A percentile compares a stretch with the other conserved stretches of the same genome.
These are phyloP conservation scores for Tricholoma saponaceum DNA, from an alignment of 768 basidiomycete species.

Conservation along the genomic window DNA sequence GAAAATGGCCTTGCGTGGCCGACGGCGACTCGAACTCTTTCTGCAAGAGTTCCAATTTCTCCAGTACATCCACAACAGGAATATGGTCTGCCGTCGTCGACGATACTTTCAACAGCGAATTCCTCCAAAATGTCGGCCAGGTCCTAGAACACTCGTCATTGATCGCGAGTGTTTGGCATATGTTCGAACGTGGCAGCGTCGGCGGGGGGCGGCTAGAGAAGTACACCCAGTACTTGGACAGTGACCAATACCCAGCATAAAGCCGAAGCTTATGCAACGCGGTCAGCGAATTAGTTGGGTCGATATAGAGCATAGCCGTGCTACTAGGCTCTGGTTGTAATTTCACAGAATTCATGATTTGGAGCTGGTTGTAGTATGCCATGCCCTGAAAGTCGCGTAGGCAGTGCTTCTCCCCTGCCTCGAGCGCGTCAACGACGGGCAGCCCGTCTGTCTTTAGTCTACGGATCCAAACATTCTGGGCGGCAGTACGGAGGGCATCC, in stretches of 20 bases:
- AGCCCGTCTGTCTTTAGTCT: neutral
- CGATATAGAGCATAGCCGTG: neutral
- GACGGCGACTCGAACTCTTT: neutral
- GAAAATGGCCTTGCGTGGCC: neutral
- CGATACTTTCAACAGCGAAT: neutral
- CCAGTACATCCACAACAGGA: neutral
- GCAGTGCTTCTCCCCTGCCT: neutral
- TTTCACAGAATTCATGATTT: neutral
- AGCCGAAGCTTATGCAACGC: neutral
- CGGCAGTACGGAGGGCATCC: neutral
- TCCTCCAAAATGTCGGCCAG: neutral
- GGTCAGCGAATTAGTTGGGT: neutral
- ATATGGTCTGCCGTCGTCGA: neutral
- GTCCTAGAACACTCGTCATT: neutral
- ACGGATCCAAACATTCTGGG: neutral
- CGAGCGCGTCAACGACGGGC: neutral
- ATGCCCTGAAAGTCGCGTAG: slow-evolving; percentile 1
- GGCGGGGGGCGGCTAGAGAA: neutral
- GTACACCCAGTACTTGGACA: slow-evolving; percentile 2
- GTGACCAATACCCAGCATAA: neutral
- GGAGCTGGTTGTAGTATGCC: slow-evolving; percentile 1
- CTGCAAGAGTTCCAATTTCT: neutral
- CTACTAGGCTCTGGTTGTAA: neutral
- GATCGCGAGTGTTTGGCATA: neutral
- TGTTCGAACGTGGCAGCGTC: neutral